phyloP scores from a whole-genome alignment of 2,329 filamentous ascomycete genomes.

The Zopfia rhizophila region DNA sequence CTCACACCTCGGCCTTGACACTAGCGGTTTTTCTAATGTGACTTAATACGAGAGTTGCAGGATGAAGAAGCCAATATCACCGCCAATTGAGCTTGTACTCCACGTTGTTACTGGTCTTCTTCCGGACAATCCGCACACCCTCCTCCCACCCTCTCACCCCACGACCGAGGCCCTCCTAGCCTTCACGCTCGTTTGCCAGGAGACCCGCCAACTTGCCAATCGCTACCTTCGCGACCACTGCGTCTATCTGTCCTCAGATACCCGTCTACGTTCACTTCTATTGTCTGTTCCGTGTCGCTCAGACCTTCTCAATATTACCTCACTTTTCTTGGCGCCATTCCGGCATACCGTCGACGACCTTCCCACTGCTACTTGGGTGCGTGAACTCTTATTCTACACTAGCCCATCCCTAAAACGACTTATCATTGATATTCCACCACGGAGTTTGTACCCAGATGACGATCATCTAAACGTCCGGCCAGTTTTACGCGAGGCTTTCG shows the following conservation, averaged over 20 bases:
- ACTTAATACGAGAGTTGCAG: too few relatives aligned
- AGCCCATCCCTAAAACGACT: conserved; percentile 56
- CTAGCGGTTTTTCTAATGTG: too few relatives aligned
- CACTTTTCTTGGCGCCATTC: conserved; percentile 49
- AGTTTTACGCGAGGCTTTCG: conserved; percentile 59
- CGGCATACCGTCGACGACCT: conserved; percentile 55
- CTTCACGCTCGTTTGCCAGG: conserved; percentile 57
- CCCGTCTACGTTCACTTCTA: conserved; percentile 38
- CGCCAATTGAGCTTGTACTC: conserved; percentile 43
- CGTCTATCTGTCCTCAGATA: conserved; percentile 55
- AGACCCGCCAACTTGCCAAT: conserved; percentile 55
- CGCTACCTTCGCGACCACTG: conserved; percentile 59
- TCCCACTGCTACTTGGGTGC: conserved; percentile 53
- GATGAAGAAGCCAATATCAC: conserved; percentile 17
- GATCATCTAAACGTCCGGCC: conserved; percentile 52
- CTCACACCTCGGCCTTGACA: too few relatives aligned
- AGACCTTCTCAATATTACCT: conserved; percentile 44
- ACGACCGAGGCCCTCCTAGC: conserved; percentile 58
- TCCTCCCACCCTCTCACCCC: conserved; percentile 52
- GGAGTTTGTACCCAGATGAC: conserved; percentile 55
- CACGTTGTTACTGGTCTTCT: conserved; percentile 37
- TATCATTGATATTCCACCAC: conserved; percentile 61
- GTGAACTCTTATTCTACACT: conserved; percentile 57
- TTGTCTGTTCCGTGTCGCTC: conserved; percentile 26
- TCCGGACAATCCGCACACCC: conserved; percentile 23